phyloP scores from a whole-genome alignment of 768 basidiomycete genomes.

The Neoboletus brunneissimus region DNA sequence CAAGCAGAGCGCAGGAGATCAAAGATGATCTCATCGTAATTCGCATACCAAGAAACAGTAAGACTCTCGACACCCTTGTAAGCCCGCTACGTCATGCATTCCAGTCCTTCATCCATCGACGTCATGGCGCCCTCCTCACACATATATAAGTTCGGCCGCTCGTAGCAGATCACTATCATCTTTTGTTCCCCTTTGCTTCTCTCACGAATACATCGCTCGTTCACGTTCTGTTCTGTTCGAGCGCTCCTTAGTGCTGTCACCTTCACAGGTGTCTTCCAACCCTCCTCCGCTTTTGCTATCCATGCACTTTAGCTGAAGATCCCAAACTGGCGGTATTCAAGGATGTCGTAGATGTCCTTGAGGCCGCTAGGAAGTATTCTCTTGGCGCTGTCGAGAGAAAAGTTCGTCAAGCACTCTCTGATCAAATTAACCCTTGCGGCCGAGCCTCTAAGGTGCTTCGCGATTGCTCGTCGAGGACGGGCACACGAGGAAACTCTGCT shows the following conservation, averaged over 20 bases:
- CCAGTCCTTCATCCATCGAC: too few relatives aligned
- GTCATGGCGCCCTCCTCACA: too few relatives aligned
- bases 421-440: conserved; percentile 14
- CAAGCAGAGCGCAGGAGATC: conserved; percentile 3
- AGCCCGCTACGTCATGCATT: too few relatives aligned
- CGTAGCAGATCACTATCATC: too few relatives aligned
- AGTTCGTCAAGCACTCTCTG: conserved; percentile 19
- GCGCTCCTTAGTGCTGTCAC: too few relatives aligned
- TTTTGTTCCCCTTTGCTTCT: too few relatives aligned
- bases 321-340: conserved; percentile 14
- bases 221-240: too few relatives aligned
- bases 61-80: conserved; percentile 21
- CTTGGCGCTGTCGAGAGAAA: conserved; percentile 15
- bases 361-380: conserved; percentile 17
- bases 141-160: too few relatives aligned
- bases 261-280: too few relatives aligned
- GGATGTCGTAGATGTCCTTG: conserved; percentile 9
- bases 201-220: too few relatives aligned
- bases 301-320: conserved; percentile 19
- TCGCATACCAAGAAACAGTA: conserved; percentile 18
- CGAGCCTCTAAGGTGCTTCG: conserved; percentile 31
- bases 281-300: conserved; percentile 31
- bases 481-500: conserved; percentile 22
- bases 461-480: conserved; percentile 27
- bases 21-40: conserved; percentile 23